A percentile compares a stretch with the other conserved stretches of the same genome.
Conservation (phyloP, 2,329 filamentous ascomycete species). For the Alternaria tenuissima region DNA sequence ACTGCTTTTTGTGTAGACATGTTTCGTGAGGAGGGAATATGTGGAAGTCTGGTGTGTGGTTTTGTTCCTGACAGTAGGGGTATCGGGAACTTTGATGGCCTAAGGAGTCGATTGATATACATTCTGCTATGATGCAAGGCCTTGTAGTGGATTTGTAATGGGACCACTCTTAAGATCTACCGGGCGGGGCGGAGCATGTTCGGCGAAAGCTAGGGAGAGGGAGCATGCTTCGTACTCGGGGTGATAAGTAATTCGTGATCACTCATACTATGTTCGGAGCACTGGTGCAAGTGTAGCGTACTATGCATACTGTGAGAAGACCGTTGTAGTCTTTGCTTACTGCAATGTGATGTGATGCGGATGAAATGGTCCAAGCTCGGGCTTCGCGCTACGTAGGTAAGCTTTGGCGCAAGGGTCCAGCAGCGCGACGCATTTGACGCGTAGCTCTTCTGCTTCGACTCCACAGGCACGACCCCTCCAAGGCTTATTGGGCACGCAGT, state of each 20-base stretch:
- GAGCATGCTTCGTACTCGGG: neutral
- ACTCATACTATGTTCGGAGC: neutral
- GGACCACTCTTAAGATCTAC: neutral
- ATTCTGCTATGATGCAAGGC: neutral
- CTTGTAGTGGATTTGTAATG: slow-evolving; percentile 14
- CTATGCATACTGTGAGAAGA: neutral
- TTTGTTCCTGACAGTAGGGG: neutral
- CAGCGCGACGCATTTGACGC: slow-evolving; percentile 1
- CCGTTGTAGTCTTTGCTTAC: neutral
- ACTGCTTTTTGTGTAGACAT: slow-evolving; percentile 47
- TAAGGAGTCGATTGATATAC: slow-evolving; percentile 1
- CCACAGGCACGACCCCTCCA: neutral
- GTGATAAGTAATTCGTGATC: neutral
- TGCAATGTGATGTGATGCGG: neutral
- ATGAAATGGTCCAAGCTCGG: slow-evolving; percentile 8
- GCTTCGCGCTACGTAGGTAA: neutral
- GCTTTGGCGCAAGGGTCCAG: slow-evolving; percentile 17
- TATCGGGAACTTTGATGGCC: neutral
- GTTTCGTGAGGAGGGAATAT: neutral
- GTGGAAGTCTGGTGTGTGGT: neutral
- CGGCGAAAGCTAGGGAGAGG: neutral
- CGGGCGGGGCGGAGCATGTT: slow-evolving; percentile 5
- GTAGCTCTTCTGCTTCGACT: neutral
- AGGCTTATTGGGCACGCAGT: neutral
- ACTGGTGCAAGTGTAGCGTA: neutral